Evolutionary conservation across 192 early-diverging fungal species (phyloP).

Genomic region (Anaeromyces robustus): DNA sequence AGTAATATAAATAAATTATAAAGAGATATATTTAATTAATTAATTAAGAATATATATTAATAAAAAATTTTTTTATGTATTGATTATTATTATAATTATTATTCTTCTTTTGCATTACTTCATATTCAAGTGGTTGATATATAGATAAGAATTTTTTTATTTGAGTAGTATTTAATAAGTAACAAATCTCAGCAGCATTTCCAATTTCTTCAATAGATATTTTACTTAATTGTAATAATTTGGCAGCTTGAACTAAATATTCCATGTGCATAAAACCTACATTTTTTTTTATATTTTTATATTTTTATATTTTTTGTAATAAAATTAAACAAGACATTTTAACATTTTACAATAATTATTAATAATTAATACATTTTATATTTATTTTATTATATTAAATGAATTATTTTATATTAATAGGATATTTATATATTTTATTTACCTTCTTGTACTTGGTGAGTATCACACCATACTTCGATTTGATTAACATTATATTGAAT

Average conservation of each 20-base stretch:
- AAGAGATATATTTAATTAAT: too few species aligned
- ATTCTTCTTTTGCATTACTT: constrained; percentile 23
- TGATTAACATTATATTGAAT: constrained; percentile 97
- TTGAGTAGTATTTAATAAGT: constrained; percentile 86
- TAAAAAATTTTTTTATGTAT: too few species aligned
- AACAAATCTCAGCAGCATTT: constrained; percentile 97
- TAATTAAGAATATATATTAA: too few species aligned
- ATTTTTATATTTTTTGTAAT: too few species aligned
- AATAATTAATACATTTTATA: too few species aligned
- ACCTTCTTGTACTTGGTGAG: constrained; percentile 78
- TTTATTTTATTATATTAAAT: too few species aligned
- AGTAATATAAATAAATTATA: too few species aligned
- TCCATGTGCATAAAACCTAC: constrained; percentile 58
- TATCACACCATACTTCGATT: constrained; percentile 98
- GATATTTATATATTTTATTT: constrained; percentile 4
- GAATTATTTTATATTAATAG: too few species aligned
- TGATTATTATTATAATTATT: too few species aligned
- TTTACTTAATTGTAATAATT: constrained; percentile 91
- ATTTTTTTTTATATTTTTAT: too few species aligned
- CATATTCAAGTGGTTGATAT: constrained; percentile 91
- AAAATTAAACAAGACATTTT: too few species aligned
- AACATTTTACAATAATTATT: too few species aligned
- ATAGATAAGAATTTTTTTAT: constrained; percentile 95
- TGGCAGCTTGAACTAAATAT: constrained; percentile 88
- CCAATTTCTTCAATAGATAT: constrained; percentile 76